Evolutionary conservation across 2,329 filamentous ascomycete species (phyloP), one percentile per base, ranked within the genome.

Genomic region (Graphilbum sp.): DNA sequence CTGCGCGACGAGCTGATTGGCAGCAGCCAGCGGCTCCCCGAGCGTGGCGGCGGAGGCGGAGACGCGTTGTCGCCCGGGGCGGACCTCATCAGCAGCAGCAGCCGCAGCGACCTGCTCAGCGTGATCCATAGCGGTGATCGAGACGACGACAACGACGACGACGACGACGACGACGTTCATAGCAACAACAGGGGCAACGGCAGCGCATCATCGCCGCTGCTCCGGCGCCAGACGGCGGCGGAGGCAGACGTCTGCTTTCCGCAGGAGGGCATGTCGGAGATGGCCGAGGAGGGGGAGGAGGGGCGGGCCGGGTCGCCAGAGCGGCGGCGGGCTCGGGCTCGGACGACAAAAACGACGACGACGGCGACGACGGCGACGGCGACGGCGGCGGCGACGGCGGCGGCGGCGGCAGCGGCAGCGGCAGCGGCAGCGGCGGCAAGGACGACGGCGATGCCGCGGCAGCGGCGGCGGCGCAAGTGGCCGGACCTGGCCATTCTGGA

Each of bases 231-330:
- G 11, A 2, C 29, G n/a, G 30, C 27, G 4, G 43, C 77, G 0
- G 75, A 90, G 49, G 82, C 82, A 46, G 90, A 96, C 58, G 87
- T 96, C 1, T 95, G 90, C 60, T 95, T 94, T 50, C 88, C 87
- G 0, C 75, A 76, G 6, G 78, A 81, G 39, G 75, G 67, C 5
- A 67, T 86, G 57, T 90, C 84, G 0, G 85, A 92, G 49, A 63
- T 90, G 35, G 85, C 69, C 24, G 44, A 42, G 36, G 19, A 24
- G 4, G 35, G 15, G 25, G 20, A 16, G 20, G 35, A 31, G 25
- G 25, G 27, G 5, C 7, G 25, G 3, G 17, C 13, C 40, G 5
- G 46, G 42, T 7, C 43, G 46, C 37, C 59, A 49, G 44, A 52
- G 10, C 24, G 35, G 32, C 17, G 18, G 25, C 18, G 41, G n/a